Conservation (phyloP, 2,329 filamentous ascomycete species). For the Scedosporium boydii region DNA sequence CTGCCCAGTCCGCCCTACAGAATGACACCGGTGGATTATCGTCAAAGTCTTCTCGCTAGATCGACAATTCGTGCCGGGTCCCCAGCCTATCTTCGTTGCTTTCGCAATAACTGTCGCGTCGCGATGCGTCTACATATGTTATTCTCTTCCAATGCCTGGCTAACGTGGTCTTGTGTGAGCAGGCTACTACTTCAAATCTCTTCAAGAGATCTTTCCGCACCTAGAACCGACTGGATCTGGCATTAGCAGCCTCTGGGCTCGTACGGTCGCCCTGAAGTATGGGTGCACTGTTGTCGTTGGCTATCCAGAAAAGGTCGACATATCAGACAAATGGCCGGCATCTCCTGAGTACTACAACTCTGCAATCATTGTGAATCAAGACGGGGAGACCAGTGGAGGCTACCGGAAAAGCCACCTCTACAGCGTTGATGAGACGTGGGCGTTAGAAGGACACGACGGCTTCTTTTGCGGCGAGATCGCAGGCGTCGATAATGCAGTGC, state of each 20-base stretch:
- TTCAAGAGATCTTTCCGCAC: constrained; percentile 51
- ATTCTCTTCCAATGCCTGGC: too few species aligned
- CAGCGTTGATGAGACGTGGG: constrained; percentile 53
- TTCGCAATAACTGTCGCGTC: too few species aligned
- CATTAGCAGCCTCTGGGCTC: constrained; percentile 55
- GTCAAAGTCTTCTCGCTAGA: too few species aligned
- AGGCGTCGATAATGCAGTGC: constrained; percentile 33
- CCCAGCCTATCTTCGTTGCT: too few species aligned
- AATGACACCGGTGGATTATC: too few species aligned
- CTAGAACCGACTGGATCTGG: constrained; percentile 54
- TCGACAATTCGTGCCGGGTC: too few species aligned
- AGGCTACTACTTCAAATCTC: constrained; percentile 61
- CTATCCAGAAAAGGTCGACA: constrained; percentile 50
- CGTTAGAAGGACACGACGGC: constrained; percentile 39
- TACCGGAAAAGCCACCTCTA: constrained; percentile 48
- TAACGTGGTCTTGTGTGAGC: background rate
- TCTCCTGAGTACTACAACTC: constrained; percentile 31
- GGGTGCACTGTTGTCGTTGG: constrained; percentile 55
- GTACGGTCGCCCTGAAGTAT: constrained; percentile 47
- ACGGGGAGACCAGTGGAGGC: constrained; percentile 41
- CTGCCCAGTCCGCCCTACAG: too few species aligned
- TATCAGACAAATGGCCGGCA: background rate
- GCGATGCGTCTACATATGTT: too few species aligned
- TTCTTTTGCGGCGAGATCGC: constrained; percentile 33
- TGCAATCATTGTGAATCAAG: constrained; percentile 34